Conservation (phyloP, 371 early-diverging fungal species). For the Mortierella sp. region DNA sequence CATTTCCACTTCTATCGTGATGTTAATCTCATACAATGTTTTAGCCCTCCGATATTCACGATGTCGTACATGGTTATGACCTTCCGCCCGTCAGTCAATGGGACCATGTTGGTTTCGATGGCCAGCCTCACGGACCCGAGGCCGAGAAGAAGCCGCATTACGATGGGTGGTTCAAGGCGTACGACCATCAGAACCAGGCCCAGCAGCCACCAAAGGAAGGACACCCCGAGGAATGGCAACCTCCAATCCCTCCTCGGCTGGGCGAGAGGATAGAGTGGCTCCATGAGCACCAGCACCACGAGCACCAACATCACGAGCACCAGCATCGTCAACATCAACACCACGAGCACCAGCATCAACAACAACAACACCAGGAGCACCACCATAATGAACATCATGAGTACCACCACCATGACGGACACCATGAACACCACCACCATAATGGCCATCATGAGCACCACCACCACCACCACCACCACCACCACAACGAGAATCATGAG, state of each 20-base stretch:
- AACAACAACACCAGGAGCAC: slow-evolving; percentile 19
- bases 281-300: slow-evolving; percentile 24
- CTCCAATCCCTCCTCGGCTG: slow-evolving; percentile 10
- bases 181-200: slow-evolving; percentile 43
- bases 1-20: not conserved
- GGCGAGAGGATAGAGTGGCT: not conserved
- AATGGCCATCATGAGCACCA: slow-evolving; percentile 7
- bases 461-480: slow-evolving; percentile 11
- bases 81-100: slow-evolving; percentile 45
- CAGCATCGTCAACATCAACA: slow-evolving; percentile 17
- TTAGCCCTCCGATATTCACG: slow-evolving; percentile 56
- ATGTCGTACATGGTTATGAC: slow-evolving; percentile 51
- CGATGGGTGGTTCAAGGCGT: slow-evolving; percentile 53
- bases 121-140: slow-evolving; percentile 25
- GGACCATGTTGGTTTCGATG: slow-evolving; percentile 48
- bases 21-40: not conserved
- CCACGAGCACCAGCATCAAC: slow-evolving; percentile 26
- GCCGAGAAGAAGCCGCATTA: slow-evolving; percentile 37
- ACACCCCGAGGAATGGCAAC: slow-evolving; percentile 15
- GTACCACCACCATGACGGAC: slow-evolving; percentile 13
- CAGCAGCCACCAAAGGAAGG: slow-evolving; percentile 17
- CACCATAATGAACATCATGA: slow-evolving; percentile 22
- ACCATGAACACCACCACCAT: slow-evolving; percentile 11
- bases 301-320: slow-evolving; percentile 23
- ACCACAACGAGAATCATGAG: slow-evolving; percentile 17